A percentile compares a stretch with the other conserved stretches of the same genome.
Evolutionary conservation across 441 rosid species (phyloP).

Genomic region (Arabidopsis lyrata): DNA sequence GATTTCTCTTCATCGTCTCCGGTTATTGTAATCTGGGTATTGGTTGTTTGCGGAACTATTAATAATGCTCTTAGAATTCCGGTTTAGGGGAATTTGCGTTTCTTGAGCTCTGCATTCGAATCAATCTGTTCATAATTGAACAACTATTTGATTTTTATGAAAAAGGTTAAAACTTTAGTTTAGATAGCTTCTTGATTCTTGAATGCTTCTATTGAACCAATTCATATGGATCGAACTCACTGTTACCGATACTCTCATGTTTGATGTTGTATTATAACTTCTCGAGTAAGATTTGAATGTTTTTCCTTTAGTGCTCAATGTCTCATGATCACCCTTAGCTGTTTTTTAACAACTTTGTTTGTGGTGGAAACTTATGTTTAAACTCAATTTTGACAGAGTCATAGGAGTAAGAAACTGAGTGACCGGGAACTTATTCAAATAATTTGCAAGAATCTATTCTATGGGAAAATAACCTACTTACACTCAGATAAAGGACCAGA

Average conservation of each 20-base stretch:
- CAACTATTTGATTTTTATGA: neutral
- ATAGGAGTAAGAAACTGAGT: constrained; percentile 63
- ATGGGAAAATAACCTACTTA: constrained; percentile 78
- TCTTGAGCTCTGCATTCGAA: constrained; percentile 20
- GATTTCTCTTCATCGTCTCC: constrained; percentile 4
- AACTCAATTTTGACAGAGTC: constrained; percentile 54
- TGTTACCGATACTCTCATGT: neutral
- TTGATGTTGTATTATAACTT: neutral
- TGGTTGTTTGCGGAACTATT: constrained; percentile 9
- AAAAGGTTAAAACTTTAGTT: neutral
- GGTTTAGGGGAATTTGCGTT: neutral
- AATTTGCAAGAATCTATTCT: constrained; percentile 71
- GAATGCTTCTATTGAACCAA: constrained; percentile 12
- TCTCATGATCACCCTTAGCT: neutral
- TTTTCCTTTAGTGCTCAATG: neutral
- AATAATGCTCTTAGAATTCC: neutral
- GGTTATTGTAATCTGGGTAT: neutral
- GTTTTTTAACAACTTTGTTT: neutral
- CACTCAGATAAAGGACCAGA: constrained; percentile 74
- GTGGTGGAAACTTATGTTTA: neutral
- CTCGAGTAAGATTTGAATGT: neutral
- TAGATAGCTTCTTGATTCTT: constrained; percentile 3
- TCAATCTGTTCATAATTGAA: neutral
- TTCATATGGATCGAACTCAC: constrained; percentile 17
- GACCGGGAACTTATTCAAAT: constrained; percentile 57